Evolutionary conservation across 164 flowering plant genomes (phyloP), one percentile per base, ranked within the genome.

Genomic region (Chimonanthus salicifolius): DNA sequence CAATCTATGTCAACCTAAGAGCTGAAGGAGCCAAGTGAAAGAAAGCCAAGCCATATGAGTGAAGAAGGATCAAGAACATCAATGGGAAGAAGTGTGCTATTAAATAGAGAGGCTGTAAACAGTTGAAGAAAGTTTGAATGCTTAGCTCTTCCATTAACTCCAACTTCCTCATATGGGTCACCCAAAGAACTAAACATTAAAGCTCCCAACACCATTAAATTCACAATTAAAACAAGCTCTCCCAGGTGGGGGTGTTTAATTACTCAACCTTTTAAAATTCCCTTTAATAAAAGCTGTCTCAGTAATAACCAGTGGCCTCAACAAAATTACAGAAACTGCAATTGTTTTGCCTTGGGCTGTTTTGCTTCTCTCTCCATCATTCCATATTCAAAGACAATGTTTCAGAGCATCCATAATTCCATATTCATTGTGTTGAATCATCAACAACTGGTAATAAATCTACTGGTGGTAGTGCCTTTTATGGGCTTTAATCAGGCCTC

Each of bases 61-160:
- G 60, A 54, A 54, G 60, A 54, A 13, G 60, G 33, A 33, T 1
- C 33, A 33, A 33, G 7, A 54, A 51, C 13, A 9, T 49, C 51
- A 5, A 5, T 11, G 60, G 60, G 60, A 33, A 44, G 9, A 49
- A 65, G 49, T 2, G 48, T 47, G 50, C 64, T 78, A 85, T 75
- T 86, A 68, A 86, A 85, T 86, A 78, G 63, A 72, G 79, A 74
- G 81, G 67, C 48, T 64, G 83, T 48, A 78, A 75, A 78, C 88
- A 77, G 89, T 83, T 88, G 88, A 84, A 83, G 82, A 70, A 75
- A 77, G 84, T 73, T 83, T 84, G 83, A 84, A 86, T 85, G 84
- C 83, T 45, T 68, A 62, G 64, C 74, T 75, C 80, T 81, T 81
- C 67, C 82, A 82, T 83, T 83, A 86, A 84, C 84, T n/a, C 82